Conservation (phyloP, 345 rosid species). For the Erodium maritimum region DNA sequence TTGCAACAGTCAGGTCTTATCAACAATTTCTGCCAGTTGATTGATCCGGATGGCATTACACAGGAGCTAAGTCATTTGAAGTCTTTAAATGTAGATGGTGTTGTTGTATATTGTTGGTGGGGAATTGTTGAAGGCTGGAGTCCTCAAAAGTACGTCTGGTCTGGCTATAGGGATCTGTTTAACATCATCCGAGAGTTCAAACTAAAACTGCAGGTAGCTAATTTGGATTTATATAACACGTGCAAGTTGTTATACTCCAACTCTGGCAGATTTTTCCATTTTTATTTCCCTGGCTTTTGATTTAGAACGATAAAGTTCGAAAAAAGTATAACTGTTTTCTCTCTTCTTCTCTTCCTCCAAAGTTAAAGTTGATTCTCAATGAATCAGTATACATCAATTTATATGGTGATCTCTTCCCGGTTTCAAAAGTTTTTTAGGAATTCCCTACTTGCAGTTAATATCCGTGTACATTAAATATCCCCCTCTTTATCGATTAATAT, state of each 20-base stretch:
- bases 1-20: constrained; percentile 47
- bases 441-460: background rate
- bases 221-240: background rate
- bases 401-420: background rate
- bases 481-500: constrained; percentile 2
- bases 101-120: constrained; percentile 93
- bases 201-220: constrained; percentile 64
- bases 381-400: background rate
- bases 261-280: background rate
- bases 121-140: constrained; percentile 90
- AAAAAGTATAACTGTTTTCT: background rate
- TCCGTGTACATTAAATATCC: background rate
- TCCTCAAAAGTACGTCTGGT: constrained; percentile 87
- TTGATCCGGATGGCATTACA: constrained; percentile 54
- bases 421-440: background rate
- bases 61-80: constrained; percentile 67
- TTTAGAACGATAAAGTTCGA: background rate
- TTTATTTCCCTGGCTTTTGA: background rate
- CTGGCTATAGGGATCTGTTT: constrained; percentile 83
- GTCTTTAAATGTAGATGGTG: constrained; percentile 71
- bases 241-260: background rate
- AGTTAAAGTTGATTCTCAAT: background rate
- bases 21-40: constrained; percentile 67
- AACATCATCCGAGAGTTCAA: constrained; percentile 65
- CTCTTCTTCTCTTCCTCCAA: background rate